Evolutionary conservation across 495 filamentous ascomycete species (phyloP), one percentile per base, ranked within the genome.

Genomic region (Xylaria palmicola): DNA sequence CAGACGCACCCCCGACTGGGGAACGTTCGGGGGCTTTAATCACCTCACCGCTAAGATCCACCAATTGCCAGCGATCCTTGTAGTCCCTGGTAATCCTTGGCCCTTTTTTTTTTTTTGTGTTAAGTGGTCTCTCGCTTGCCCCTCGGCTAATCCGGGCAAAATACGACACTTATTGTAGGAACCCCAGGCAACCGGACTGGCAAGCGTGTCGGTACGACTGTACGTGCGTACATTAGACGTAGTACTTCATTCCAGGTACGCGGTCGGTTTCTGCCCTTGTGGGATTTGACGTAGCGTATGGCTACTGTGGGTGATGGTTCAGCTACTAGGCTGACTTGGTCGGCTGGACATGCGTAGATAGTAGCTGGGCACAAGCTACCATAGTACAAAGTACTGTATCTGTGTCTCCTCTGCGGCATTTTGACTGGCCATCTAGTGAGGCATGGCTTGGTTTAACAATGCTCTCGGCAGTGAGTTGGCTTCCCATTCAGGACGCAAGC

Each of bases 141-240:
- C 37, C 39, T 56, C 39, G 53, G 39, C 53, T 56, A 39, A 56
- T 43, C 10, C 39, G 39, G 53, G 53, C 53, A 40, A 56, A 56
- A 44, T 56, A 26, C 34, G 53, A 32, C 39, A 37, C 39, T 56
- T 56, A 8, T 10, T 30, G 27, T 13, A 43, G 53, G 39, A 22
- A 56, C 44, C 17, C 10, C 9, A 17, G n/a, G 27, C 17, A 50
- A 26, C 27, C 10, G 32, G 24, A 50, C 17, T 34, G 22, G 27
- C 22, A 44, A 32, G 24, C 19, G 37, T 26, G 8, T 26, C 22
- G 13, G 12, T 32, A 24, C 30, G 20, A 4, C 7, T 20, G 12
- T 4, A 6, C 6, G n/a, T n/a, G n/a, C n/a, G n/a, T n/a, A n/a
- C n/a, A n/a, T n/a, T n/a, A n/a, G n/a, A n/a, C n/a, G n/a, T n/a